A percentile compares a stretch with the other conserved stretches of the same genome.
These are phyloP conservation scores for Chlamydomonas incerta DNA, from an alignment of 139 green algal species.

Conservation along the genomic window DNA sequence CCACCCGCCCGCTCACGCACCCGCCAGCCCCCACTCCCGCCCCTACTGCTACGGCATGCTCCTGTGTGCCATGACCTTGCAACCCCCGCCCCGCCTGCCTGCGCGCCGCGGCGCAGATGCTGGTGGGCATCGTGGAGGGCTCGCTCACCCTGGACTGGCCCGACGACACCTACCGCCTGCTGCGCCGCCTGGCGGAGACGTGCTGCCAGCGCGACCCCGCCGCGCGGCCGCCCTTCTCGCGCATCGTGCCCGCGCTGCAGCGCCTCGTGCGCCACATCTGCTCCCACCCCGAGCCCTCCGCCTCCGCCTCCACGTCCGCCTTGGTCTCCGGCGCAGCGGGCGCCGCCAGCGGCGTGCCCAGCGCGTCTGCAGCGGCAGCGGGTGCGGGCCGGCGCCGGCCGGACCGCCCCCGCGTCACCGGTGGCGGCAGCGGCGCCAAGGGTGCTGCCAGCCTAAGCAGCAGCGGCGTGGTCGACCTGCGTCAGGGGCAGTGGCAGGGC, in stretches of 20 bases:
- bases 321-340: too few relatives aligned
- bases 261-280: constrained; percentile 7
- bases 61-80: too few relatives aligned
- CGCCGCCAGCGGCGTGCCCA: not conserved
- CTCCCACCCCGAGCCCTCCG: constrained; percentile 6
- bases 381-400: not conserved
- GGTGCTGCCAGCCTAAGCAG: too few relatives aligned
- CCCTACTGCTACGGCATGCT: too few relatives aligned
- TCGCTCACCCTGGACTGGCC: not conserved
- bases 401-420: too few relatives aligned
- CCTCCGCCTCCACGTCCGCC: too few relatives aligned
- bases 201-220: constrained; percentile 14
- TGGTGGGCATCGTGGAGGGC: constrained; percentile 35
- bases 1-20: too few relatives aligned
- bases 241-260: constrained; percentile 21
- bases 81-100: too few relatives aligned
- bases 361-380: not conserved
- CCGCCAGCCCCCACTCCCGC: too few relatives aligned
- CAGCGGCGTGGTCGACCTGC: too few relatives aligned
- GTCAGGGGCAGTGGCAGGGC: too few relatives aligned
- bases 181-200: constrained; percentile 16
- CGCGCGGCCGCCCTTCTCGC: constrained; percentile 18
- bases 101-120: not conserved
- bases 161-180: constrained; percentile 15
- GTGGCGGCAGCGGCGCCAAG: too few relatives aligned